Percentiles rank a stretch among this genome's conserved stretches.
These are phyloP conservation scores for Saccharomyces hybrid DNA, from an alignment of 1,139 yeast species.

Conservation along the genomic window DNA sequence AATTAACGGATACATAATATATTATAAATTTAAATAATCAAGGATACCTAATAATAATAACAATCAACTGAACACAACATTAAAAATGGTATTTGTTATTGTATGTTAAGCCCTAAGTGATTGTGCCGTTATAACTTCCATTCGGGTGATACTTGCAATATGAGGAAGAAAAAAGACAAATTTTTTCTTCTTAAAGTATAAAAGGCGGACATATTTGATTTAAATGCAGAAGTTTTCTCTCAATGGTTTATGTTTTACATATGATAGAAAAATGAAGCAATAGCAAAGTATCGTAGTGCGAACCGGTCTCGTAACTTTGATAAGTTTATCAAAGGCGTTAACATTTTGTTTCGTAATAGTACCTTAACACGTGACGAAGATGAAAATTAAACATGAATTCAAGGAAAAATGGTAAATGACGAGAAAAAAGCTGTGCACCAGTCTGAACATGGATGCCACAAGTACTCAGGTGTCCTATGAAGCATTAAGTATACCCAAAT, in stretches of 20 bases:
- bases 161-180: background rate
- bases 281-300: background rate
- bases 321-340: conserved; percentile 5
- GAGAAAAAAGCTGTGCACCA: conserved; percentile 36
- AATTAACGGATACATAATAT: background rate
- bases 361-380: background rate
- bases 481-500: conserved; percentile 35
- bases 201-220: conserved; percentile 3
- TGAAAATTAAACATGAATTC: background rate
- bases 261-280: background rate
- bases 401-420: conserved; percentile 18
- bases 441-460: conserved; percentile 27
- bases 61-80: background rate
- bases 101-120: background rate
- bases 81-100: background rate
- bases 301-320: conserved; percentile 2
- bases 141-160: background rate
- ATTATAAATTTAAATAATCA: background rate
- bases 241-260: background rate
- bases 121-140: background rate
- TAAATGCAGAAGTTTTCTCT: background rate
- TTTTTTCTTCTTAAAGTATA: conserved; percentile 1
- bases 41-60: background rate
- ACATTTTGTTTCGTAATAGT: conserved; percentile 2
- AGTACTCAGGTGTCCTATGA: conserved; percentile 27